Evolutionary conservation across 805 yeast species (phyloP), one percentile per base, ranked within the genome.

Genomic region (Starmerella apis): DNA sequence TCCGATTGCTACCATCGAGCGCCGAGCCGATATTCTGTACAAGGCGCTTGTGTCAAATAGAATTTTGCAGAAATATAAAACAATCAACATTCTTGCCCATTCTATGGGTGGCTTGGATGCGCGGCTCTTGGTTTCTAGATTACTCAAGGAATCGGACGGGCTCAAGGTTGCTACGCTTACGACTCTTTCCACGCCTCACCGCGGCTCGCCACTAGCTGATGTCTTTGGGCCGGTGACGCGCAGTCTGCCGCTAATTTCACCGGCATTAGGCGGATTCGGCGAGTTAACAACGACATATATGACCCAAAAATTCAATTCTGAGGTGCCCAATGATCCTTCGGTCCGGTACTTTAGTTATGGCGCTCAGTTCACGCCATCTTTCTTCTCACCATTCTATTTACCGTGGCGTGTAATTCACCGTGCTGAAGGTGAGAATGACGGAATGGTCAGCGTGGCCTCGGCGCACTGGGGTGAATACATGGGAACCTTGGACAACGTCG

Each of bases 31-130:
- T 7, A 68, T 67, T 11, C 66, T 88, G 51, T 74, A 81, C 59
- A 60, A 62, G 1, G 78, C 74, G 56, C 74, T 87, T 4, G 57
- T 59, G 14, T 63, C 65, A 23, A 68, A 28, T 31, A 24, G 19
- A 13, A 32, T 36, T 30, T 41, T 47, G n/a, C 24, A 43, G 19
- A 27, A 45, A n/a, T 24, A 22, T 16, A 18, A 39, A 9, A 79
- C 78, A 52, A 72, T 87, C 14, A 88, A 88, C 60, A 63, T 87
- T 39, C 71, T 87, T 23, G 92, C 92, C 5, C 96, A 87, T 62
- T 86, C 95, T 0, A 86, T 87, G 96, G 96, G 96, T 4, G 96
- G 96, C 0, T 67, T 87, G 27, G 96, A 88, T 61, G 77, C 87
- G 30, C 68, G 96, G 46, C 85, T 79, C 61, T 65, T 88, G 56